Conservation (phyloP, 441 rosid genomes). For the Erysimum cheiri region DNA sequence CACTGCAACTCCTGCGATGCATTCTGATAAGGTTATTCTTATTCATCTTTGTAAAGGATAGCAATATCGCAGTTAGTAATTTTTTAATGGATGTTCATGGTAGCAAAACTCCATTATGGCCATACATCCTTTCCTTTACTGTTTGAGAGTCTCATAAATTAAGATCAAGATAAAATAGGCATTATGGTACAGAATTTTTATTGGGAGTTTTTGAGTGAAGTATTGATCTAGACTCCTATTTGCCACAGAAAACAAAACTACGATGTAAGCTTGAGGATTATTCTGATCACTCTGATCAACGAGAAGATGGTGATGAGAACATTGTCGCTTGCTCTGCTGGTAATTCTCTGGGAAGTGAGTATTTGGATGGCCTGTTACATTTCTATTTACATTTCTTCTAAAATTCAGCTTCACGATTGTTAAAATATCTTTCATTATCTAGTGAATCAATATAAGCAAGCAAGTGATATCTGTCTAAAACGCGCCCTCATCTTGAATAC, state of each 20-base stretch:
- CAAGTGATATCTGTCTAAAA: constrained; percentile 19
- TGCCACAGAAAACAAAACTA: constrained; percentile 64
- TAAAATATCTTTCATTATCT: neutral
- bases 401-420: constrained; percentile 12
- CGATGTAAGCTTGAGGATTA: constrained; percentile 53
- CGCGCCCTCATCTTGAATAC: neutral
- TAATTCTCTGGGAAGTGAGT: constrained; percentile 69
- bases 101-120: constrained; percentile 53
- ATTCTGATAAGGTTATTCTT: constrained; percentile 70
- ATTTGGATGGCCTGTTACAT: constrained; percentile 26
- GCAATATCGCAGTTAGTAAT: constrained; percentile 19
- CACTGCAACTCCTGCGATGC: constrained; percentile 61
- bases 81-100: constrained; percentile 50
- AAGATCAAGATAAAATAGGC: constrained; percentile 63
- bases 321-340: constrained; percentile 57
- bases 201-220: constrained; percentile 63
- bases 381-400: constrained; percentile 12
- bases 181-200: constrained; percentile 61
- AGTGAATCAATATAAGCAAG: constrained; percentile 1
- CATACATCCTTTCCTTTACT: constrained; percentile 62
- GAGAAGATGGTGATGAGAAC: constrained; percentile 72
- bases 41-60: constrained; percentile 34
- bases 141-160: constrained; percentile 53
- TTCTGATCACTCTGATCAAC: constrained; percentile 66
- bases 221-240: constrained; percentile 58